A percentile compares a stretch with the other conserved stretches of the same genome.
phyloP scores from a whole-genome alignment of 441 rosid genomes.

The Gossypium schwendimanii region DNA sequence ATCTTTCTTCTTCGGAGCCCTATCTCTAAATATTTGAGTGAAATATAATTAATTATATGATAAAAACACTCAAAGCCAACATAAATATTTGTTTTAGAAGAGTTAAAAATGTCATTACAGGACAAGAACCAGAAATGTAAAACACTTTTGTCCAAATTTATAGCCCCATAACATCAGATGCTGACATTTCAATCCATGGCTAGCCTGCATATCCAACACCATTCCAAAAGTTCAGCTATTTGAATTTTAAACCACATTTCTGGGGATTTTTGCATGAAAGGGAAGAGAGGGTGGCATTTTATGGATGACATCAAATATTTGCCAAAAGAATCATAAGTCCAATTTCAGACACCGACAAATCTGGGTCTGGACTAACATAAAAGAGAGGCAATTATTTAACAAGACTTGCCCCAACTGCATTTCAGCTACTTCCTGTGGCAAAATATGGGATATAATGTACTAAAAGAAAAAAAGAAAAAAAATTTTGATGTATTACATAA shows the following conservation, averaged over 20 bases:
- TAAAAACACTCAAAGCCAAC: neutral
- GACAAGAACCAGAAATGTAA: neutral
- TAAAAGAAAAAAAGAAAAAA: neutral
- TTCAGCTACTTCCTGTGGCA: neutral
- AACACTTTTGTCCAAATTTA: constrained; percentile 3
- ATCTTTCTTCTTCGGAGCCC: neutral
- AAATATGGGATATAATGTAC: neutral
- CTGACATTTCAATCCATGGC: constrained; percentile 16
- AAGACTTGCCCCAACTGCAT: neutral
- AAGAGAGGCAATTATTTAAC: neutral
- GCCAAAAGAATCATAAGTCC: neutral
- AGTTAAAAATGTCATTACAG: neutral
- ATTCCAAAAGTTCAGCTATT: neutral
- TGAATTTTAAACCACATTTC: constrained; percentile 7
- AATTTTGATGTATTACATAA: neutral
- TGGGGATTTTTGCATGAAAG: neutral
- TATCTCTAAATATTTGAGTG: neutral
- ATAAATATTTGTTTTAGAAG: neutral
- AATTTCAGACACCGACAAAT: constrained; percentile 6
- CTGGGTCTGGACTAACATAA: neutral
- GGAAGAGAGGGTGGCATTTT: neutral
- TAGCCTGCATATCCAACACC: neutral
- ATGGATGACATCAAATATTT: constrained; percentile 1
- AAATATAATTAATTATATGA: neutral
- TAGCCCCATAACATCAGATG: constrained; percentile 15